Conservation (phyloP, 257 asterid genomes). For the Nicotiana benthamiana region DNA sequence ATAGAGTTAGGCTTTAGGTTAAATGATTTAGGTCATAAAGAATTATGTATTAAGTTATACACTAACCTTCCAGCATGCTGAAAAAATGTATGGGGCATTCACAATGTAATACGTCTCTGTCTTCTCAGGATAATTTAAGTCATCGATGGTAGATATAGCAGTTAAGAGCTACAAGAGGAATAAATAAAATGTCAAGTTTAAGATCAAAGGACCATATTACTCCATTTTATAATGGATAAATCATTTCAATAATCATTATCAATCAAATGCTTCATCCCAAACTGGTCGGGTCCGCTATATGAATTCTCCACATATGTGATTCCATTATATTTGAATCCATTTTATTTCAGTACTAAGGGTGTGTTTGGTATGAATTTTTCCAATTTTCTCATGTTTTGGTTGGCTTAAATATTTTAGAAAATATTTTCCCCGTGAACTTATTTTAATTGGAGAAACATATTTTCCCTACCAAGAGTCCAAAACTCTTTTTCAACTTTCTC, state of each 20-base stretch:
- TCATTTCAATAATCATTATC: neutral
- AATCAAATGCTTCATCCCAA: neutral
- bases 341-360: no score
- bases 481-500: no score
- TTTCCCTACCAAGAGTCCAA: no score
- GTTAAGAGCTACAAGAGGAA: constrained; percentile 60
- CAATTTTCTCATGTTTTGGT: no score
- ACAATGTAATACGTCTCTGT: constrained; percentile 81
- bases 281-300: neutral
- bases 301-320: neutral
- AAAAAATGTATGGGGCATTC: constrained; percentile 85
- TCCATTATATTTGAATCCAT: neutral
- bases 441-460: no score
- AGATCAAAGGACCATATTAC: neutral
- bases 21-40: neutral
- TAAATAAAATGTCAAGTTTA: neutral
- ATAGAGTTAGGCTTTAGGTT: neutral
- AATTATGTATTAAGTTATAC: neutral
- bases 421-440: no score
- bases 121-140: constrained; percentile 91
- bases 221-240: neutral
- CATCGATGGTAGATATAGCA: constrained; percentile 76
- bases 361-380: no score
- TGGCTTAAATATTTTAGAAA: no score
- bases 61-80: constrained; percentile 94